Percentiles rank a stretch among this genome's conserved stretches.
Conservation (phyloP, 2,329 filamentous ascomycete species). For the Teratosphaeria gauchensis region DNA sequence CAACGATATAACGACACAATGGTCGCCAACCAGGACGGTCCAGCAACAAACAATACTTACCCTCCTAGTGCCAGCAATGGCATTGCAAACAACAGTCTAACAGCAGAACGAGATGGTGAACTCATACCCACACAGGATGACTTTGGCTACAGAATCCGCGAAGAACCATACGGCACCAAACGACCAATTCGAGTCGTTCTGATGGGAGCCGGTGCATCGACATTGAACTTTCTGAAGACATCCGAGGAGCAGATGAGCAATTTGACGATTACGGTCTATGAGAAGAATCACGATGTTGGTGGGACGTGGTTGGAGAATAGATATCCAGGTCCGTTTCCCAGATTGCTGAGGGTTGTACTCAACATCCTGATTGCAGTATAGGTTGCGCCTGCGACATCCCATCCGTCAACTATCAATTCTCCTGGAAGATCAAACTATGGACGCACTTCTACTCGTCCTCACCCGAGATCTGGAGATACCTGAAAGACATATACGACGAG, state of each 20-base stretch:
- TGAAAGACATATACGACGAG: conserved; percentile 36
- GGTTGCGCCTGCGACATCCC: conserved; percentile 40
- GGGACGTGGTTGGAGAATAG: conserved; percentile 27
- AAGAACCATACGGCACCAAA: conserved; percentile 36
- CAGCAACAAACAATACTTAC: conserved; percentile 11
- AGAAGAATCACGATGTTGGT: conserved; percentile 27
- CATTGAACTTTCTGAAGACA: conserved; percentile 35
- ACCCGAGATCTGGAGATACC: conserved; percentile 41
- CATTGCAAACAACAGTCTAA: conserved; percentile 9
- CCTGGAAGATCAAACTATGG: conserved; percentile 42
- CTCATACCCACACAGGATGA: conserved; percentile 29
- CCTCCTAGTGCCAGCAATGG: conserved; percentile 14
- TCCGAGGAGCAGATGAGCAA: conserved; percentile 33
- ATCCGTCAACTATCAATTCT: conserved; percentile 41
- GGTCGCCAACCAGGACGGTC: conserved; percentile 16
- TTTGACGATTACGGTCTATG: too few relatives aligned
- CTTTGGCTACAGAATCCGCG: conserved; percentile 33
- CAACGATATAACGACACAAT: conserved; percentile 3
- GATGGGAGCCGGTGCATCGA: conserved; percentile 35
- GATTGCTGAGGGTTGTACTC: background rate
- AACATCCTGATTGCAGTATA: conserved; percentile 15
- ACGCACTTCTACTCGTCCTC: conserved; percentile 39
- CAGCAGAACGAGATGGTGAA: conserved; percentile 22
- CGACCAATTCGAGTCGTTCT: conserved; percentile 31
- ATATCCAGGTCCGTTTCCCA: conserved; percentile 11